Evolutionary conservation across 192 early-diverging fungal genomes (phyloP).

Genomic region (Chytriomyces hyalinus): DNA sequence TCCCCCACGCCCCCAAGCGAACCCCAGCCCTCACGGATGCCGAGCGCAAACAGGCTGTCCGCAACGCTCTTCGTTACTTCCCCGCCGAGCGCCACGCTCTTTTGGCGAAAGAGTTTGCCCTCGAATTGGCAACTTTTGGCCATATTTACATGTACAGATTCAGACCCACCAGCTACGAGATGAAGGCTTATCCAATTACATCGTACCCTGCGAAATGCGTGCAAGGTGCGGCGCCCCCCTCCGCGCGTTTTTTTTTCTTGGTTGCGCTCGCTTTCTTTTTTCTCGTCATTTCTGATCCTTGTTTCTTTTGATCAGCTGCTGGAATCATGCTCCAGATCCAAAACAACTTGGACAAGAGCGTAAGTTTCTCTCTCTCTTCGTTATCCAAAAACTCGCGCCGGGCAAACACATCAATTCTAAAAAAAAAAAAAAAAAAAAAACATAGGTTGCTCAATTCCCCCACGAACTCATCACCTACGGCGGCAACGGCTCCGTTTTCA

Average conservation of each 20-base stretch:
- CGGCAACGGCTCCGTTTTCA: slow-evolving; percentile 38
- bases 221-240: slow-evolving; percentile 15
- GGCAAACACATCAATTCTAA: background rate
- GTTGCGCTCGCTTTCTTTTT: background rate
- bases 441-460: slow-evolving; percentile 27
- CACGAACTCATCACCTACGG: slow-evolving; percentile 42
- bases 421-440: background rate
- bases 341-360: slow-evolving; percentile 32
- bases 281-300: background rate
- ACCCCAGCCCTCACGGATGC: slow-evolving; percentile 24
- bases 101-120: slow-evolving; percentile 28
- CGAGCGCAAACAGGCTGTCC: slow-evolving; percentile 32
- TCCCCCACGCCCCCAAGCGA: slow-evolving; percentile 37
- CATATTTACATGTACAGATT: slow-evolving; percentile 38
- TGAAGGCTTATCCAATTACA: slow-evolving; percentile 36
- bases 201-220: slow-evolving; percentile 28
- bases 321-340: slow-evolving; percentile 35
- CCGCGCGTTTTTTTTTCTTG: background rate
- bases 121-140: slow-evolving; percentile 24
- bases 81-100: slow-evolving; percentile 23
- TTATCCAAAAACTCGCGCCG: background rate
- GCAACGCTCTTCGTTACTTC: slow-evolving; percentile 36
- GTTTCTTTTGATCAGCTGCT: slow-evolving; percentile 10
- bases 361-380: background rate
- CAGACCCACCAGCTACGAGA: slow-evolving; percentile 30